These are phyloP conservation scores for Solanum lycopersicoides DNA, from an alignment of 257 asterid genomes.

Conservation along the genomic window DNA sequence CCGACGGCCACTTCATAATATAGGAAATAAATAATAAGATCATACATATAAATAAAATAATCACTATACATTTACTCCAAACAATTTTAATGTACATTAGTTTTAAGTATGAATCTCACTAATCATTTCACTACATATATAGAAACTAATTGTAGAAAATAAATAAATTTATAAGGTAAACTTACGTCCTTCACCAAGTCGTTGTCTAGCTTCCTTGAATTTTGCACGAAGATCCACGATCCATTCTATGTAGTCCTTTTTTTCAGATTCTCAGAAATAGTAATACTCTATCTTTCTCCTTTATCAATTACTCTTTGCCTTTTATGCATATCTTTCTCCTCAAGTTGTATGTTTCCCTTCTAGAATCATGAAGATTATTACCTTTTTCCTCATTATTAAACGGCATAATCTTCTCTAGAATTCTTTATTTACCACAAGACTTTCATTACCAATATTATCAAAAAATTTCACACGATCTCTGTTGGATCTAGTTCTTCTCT, in stretches of 20 bases:
- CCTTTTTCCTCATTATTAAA: background rate
- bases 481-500: background rate
- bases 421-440: background rate
- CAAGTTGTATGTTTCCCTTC: background rate
- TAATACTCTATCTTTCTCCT: background rate
- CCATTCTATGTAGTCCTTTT: too few relatives aligned
- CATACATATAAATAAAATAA: too few relatives aligned
- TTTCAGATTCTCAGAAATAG: background rate
- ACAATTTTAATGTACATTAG: too few relatives aligned
- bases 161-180: background rate
- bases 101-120: background rate
- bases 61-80: background rate
- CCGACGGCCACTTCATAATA: too few relatives aligned
- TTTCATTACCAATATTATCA: too few relatives aligned
- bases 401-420: background rate
- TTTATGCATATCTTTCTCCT: background rate
- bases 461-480: background rate
- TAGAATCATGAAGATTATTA: background rate
- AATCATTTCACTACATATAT: too few relatives aligned
- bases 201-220: too few relatives aligned
- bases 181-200: conserved; percentile 19
- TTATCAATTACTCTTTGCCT: too few relatives aligned
- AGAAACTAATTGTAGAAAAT: background rate
- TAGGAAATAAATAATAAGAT: too few relatives aligned
- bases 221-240: background rate